Percentiles rank a stretch among this genome's conserved stretches.
phyloP scores from a whole-genome alignment of 1,139 yeast genomes.

The Suhomyces coccinellae region DNA sequence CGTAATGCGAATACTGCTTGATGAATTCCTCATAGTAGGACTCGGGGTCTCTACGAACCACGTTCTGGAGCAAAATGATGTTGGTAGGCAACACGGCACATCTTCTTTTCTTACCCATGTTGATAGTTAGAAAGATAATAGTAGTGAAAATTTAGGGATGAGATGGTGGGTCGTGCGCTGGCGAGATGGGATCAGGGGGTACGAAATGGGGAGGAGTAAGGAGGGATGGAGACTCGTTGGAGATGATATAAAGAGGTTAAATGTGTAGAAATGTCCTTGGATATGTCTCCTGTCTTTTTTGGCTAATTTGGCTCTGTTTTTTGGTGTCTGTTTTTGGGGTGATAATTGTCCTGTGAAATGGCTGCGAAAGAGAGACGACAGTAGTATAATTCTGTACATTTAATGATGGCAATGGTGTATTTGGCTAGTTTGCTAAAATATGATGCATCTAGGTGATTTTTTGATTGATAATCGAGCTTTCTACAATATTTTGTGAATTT shows the following conservation, averaged over 20 bases:
- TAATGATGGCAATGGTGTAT: too few relatives aligned
- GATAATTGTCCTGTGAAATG: neutral
- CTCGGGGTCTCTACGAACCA: slow-evolving; percentile 89
- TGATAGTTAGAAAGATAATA: slow-evolving; percentile 5
- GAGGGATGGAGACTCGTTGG: neutral
- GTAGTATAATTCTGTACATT: too few relatives aligned
- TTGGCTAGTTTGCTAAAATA: too few relatives aligned
- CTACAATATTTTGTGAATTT: too few relatives aligned
- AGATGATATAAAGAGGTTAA: neutral
- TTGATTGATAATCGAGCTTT: too few relatives aligned
- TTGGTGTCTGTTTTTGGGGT: too few relatives aligned
- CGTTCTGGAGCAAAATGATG: slow-evolving; percentile 85
- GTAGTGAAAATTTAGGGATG: slow-evolving; percentile 3
- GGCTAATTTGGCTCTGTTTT: too few relatives aligned
- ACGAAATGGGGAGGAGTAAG: neutral
- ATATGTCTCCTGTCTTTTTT: too few relatives aligned
- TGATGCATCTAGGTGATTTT: too few relatives aligned
- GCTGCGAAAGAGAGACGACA: neutral
- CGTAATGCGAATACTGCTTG: slow-evolving; percentile 91
- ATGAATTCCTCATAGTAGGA: slow-evolving; percentile 92
- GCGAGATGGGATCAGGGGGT: neutral
- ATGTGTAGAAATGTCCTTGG: too few relatives aligned
- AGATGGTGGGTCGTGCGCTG: slow-evolving; percentile 9
- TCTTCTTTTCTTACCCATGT: slow-evolving; percentile 84
- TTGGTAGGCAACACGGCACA: slow-evolving; percentile 91